Evolutionary conservation across 768 basidiomycete species (phyloP), one percentile per base, ranked within the genome.

Genomic region (Phanerochaete carnosa): DNA sequence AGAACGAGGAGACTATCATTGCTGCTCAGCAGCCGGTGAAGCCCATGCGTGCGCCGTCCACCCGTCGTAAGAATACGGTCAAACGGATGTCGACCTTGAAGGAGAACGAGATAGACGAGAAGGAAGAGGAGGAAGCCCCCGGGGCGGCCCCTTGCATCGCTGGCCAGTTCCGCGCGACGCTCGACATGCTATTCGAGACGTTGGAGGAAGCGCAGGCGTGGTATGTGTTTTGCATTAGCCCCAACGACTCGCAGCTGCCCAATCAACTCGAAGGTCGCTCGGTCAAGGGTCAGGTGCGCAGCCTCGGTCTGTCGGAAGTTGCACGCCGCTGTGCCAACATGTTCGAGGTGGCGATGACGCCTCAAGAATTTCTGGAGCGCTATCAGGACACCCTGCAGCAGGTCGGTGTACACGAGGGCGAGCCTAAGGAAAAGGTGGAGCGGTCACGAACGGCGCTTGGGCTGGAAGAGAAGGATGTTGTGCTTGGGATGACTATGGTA

Each of bases 1-100:
- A 89, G 63, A 89, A 95, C 67, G 94, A 98, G 68, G 95, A 96
- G 54, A 97, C 95, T 0, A 95, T 98, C 62, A 95, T 98, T 16
- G 85, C 94, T 5, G 95, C 94, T 0, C 94, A 95, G 70, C 95
- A 97, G 71, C 87, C 88, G 35, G 88, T 94, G 64, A 94, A 95
- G 73, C 96, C 96, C 0, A 93, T 97, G 88, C 87, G 95, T 9
- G 86, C 91, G 0, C 95, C 95, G 0, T 96, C 94, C 0, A 96
- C 89, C 0, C 81, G 93, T 50, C 82, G 94, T 59, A 94, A 94
- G 74, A 82, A 81, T 23, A 86, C 89, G 0, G 73, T 91, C 61
- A 86, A 84, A 67, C 83, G 89, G 22, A 77, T 85, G 70, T 79
- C 82, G 4, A 81, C 83, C 2, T 70, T 85, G 39, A 76, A 75